These are phyloP conservation scores for Aspergillus sp. DNA, from an alignment of 2,329 filamentous ascomycete species.

Conservation along the genomic window DNA sequence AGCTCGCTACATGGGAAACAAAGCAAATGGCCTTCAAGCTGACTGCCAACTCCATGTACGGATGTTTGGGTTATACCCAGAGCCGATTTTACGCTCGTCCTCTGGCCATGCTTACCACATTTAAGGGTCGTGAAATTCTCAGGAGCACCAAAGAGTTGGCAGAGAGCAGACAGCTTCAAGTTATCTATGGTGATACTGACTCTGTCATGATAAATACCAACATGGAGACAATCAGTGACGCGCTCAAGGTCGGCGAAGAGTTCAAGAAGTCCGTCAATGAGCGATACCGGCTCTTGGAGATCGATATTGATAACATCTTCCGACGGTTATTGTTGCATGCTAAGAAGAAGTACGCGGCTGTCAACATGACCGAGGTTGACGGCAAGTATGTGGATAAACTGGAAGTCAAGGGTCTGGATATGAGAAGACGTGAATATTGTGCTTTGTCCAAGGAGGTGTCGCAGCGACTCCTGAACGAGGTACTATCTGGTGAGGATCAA, in stretches of 20 bases:
- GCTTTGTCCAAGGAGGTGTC: conserved; percentile 92
- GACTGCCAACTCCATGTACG: conserved; percentile 99
- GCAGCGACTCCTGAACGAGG: conserved; percentile 79
- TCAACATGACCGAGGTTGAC: conserved; percentile 83
- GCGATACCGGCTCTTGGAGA: conserved; percentile 83
- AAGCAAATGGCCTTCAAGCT: conserved; percentile 95
- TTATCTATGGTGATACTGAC: conserved; percentile 98
- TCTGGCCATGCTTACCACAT: conserved; percentile 89
- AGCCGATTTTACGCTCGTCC: conserved; percentile 96
- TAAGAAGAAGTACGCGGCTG: conserved; percentile 98
- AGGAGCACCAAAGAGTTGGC: conserved; percentile 92
- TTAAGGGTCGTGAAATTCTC: conserved; percentile 95
- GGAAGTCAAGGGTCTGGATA: conserved; percentile 96
- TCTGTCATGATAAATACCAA: conserved; percentile 99
- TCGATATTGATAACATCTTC: conserved; percentile 97
- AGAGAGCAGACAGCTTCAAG: conserved; percentile 79
- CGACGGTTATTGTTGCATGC: conserved; percentile 85
- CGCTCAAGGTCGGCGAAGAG: conserved; percentile 81
- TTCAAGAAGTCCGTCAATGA: conserved; percentile 96
- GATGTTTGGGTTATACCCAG: conserved; percentile 91
- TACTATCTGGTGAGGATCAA: conserved; percentile 85
- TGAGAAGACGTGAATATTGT: conserved; percentile 96
- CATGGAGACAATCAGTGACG: conserved; percentile 83
- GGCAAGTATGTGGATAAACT: conserved; percentile 90
- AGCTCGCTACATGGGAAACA: conserved; percentile 93